phyloP scores from a whole-genome alignment of 352 stramenopile species.

The Pythium grandisporangium region DNA sequence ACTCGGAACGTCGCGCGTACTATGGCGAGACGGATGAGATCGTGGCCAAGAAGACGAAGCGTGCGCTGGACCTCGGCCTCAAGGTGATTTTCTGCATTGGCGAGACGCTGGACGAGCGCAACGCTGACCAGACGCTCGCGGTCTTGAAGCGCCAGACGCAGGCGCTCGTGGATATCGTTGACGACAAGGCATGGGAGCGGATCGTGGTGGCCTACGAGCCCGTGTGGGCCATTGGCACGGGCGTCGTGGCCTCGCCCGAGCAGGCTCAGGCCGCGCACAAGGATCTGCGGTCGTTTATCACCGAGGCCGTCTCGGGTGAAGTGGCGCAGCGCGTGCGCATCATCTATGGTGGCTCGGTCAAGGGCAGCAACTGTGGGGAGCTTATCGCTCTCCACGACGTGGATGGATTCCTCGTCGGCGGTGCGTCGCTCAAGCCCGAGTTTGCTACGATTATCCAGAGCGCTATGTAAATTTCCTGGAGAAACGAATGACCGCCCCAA shows the following conservation, averaged over 20 bases:
- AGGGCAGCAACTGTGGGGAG: constrained; percentile 81
- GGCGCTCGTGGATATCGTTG: constrained; percentile 82
- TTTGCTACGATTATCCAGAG: constrained; percentile 84
- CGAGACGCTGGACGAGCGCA: constrained; percentile 88
- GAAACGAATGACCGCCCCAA: no score
- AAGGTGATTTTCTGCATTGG: constrained; percentile 97
- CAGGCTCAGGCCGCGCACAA: constrained; percentile 92
- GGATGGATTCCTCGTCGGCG: constrained; percentile 93
- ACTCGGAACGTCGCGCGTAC: constrained; percentile 90
- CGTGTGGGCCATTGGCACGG: constrained; percentile 97
- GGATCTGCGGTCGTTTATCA: constrained; percentile 75
- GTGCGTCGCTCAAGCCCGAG: constrained; percentile 90
- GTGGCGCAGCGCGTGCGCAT: constrained; percentile 77
- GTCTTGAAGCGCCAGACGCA: constrained; percentile 95
- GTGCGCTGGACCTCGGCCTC: constrained; percentile 83
- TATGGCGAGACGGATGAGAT: constrained; percentile 90
- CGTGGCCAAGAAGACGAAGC: constrained; percentile 92
- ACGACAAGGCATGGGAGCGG: constrained; percentile 62
- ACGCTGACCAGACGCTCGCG: constrained; percentile 84
- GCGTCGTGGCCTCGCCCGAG: constrained; percentile 92
- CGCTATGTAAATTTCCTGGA: constrained; percentile 27
- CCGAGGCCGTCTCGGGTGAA: constrained; percentile 40
- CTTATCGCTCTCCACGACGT: constrained; percentile 82
- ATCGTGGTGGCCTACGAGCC: constrained; percentile 96
- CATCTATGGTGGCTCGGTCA: constrained; percentile 93